Evolutionary conservation across 2,329 filamentous ascomycete species (phyloP).

Genomic region (Didymella keratinophila): DNA sequence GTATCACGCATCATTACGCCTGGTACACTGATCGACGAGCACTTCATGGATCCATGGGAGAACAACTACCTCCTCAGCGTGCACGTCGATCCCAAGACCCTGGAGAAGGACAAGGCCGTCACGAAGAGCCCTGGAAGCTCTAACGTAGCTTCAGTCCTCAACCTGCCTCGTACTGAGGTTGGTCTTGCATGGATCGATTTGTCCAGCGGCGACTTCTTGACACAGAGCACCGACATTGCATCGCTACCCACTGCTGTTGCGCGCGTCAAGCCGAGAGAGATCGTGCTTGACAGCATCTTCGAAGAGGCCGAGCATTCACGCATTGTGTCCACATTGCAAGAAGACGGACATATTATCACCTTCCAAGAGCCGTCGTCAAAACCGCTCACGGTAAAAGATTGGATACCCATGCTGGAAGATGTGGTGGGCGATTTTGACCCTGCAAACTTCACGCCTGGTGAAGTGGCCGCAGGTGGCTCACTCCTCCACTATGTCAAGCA

Average conservation of each 20-base stretch:
- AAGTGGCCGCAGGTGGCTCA: slow-evolving; percentile 78
- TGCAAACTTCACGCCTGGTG: slow-evolving; percentile 68
- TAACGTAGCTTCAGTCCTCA: slow-evolving; percentile 44
- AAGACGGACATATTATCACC: slow-evolving; percentile 79
- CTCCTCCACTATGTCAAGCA: slow-evolving; percentile 86
- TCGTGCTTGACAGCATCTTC: slow-evolving; percentile 71
- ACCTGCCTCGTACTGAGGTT: slow-evolving; percentile 58
- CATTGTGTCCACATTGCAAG: slow-evolving; percentile 72
- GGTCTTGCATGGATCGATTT: slow-evolving; percentile 94
- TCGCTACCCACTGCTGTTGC: slow-evolving; percentile 82
- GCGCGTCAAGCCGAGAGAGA: slow-evolving; percentile 82
- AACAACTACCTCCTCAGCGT: slow-evolving; percentile 93
- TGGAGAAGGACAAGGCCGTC: slow-evolving; percentile 34
- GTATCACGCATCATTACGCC: slow-evolving; percentile 91
- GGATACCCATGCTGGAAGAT: slow-evolving; percentile 79
- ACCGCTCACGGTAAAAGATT: slow-evolving; percentile 65
- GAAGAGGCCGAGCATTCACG: slow-evolving; percentile 65
- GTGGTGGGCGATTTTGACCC: slow-evolving; percentile 65
- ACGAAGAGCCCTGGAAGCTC: slow-evolving; percentile 40
- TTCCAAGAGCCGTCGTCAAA: slow-evolving; percentile 65
- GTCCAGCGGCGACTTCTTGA: slow-evolving; percentile 93
- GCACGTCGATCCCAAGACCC: slow-evolving; percentile 60
- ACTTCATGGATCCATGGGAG: slow-evolving; percentile 91
- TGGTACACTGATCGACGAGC: slow-evolving; percentile 95
- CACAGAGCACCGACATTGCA: slow-evolving; percentile 74